phyloP scores from a whole-genome alignment of 1,284 basidiomycete species.

The Mixia osmundae region DNA sequence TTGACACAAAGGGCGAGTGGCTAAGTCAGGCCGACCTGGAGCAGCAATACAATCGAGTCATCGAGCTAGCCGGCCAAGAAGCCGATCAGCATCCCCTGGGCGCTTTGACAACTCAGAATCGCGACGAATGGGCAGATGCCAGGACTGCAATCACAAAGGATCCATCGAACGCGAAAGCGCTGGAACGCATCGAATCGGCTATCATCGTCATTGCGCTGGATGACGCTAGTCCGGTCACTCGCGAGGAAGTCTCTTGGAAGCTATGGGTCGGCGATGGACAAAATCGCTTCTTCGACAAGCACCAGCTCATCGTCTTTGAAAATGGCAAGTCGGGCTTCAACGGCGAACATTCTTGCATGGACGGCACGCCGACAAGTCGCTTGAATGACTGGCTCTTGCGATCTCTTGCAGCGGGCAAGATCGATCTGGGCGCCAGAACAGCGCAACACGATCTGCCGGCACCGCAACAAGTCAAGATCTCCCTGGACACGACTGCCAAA shows the following conservation, averaged over 20 bases:
- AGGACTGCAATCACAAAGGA: slow-evolving; percentile 42
- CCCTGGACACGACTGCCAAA: slow-evolving; percentile 33
- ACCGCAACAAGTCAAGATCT: slow-evolving; percentile 48
- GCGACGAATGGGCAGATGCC: slow-evolving; percentile 67
- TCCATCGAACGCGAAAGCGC: slow-evolving; percentile 36
- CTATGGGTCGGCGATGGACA: slow-evolving; percentile 81
- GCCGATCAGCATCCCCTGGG: slow-evolving; percentile 37
- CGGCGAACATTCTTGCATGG: slow-evolving; percentile 60
- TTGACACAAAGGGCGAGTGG: slow-evolving; percentile 36
- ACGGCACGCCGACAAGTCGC: slow-evolving; percentile 82
- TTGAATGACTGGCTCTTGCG: slow-evolving; percentile 85
- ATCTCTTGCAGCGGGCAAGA: slow-evolving; percentile 49
- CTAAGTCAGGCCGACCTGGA: slow-evolving; percentile 57
- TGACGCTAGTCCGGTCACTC: slow-evolving; percentile 47
- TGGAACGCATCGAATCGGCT: slow-evolving; percentile 68
- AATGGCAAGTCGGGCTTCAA: slow-evolving; percentile 81
- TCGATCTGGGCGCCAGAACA: slow-evolving; percentile 34
- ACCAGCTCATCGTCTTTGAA: slow-evolving; percentile 76
- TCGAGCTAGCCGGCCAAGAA: slow-evolving; percentile 37
- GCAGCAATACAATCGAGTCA: slow-evolving; percentile 54
- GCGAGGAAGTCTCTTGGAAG: slow-evolving; percentile 58
- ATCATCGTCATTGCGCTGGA: slow-evolving; percentile 75
- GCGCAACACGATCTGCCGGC: slow-evolving; percentile 30
- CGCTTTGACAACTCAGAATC: slow-evolving; percentile 62
- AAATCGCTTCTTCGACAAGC: slow-evolving; percentile 95